phyloP scores from a whole-genome alignment of 345 rosid species.

The Citrus reticulata region DNA sequence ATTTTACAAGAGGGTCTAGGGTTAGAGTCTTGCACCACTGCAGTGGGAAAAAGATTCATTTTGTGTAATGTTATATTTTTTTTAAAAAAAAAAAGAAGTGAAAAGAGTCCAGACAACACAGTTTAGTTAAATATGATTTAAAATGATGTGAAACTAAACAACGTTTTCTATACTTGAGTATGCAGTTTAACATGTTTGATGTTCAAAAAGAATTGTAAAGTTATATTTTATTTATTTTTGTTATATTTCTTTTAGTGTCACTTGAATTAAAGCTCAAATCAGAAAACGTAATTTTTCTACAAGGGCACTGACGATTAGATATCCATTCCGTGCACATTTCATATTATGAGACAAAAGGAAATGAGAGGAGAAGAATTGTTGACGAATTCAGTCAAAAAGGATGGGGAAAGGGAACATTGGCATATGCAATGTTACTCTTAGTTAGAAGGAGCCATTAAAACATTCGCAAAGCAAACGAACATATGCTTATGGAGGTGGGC shows the following conservation, averaged over 20 bases:
- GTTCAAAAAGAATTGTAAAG: no score
- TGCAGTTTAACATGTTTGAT: no score
- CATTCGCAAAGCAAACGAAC: neutral
- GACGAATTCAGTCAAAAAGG: constrained; percentile 19
- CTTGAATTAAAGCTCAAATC: neutral
- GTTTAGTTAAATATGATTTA: no score
- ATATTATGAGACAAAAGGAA: neutral
- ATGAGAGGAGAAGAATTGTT: neutral
- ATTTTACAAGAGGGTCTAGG: no score
- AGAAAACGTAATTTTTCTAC: neutral
- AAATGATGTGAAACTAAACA: no score
- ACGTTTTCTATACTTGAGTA: no score
- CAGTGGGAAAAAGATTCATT: no score
- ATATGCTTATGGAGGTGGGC: neutral
- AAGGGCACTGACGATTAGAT: neutral
- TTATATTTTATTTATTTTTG: no score
- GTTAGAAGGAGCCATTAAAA: neutral
- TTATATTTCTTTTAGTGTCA: no score
- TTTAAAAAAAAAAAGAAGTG: no score
- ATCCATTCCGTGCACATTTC: neutral
- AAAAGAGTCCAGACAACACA: neutral
- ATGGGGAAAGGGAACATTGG: neutral
- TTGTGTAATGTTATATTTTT: no score
- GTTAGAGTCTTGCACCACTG: neutral
- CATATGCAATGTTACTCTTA: neutral